Conservation (phyloP, 2,329 filamentous ascomycete species). For the Coniochaeta sp. region DNA sequence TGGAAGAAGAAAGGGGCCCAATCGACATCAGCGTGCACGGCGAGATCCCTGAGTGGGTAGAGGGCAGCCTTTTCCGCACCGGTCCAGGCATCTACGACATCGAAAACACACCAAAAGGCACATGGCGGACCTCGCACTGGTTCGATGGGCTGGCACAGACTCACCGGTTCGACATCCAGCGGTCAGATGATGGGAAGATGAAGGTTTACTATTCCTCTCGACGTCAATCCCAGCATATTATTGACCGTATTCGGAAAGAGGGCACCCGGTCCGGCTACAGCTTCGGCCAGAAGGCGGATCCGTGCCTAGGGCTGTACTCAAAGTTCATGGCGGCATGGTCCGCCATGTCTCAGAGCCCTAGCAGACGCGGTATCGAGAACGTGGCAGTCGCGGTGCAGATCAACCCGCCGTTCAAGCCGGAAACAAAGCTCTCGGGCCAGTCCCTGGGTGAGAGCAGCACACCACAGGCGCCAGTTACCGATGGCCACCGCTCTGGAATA, state of each 20-base stretch:
- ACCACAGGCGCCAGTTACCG: conserved; percentile 4
- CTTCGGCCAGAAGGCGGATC: conserved; percentile 67
- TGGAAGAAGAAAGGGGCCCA: conserved; percentile 56
- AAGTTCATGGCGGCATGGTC: conserved; percentile 61
- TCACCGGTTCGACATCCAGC: conserved; percentile 64
- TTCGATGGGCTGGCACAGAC: conserved; percentile 69
- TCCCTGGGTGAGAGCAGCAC: conserved; percentile 4
- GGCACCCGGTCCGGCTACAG: conserved; percentile 50
- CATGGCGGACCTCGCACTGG: conserved; percentile 60
- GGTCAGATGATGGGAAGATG: conserved; percentile 18
- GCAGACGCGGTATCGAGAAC: conserved; percentile 38
- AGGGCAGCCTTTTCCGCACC: conserved; percentile 63
- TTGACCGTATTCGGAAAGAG: conserved; percentile 51
- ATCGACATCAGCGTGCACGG: conserved; percentile 55
- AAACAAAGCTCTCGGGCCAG: conserved; percentile 10
- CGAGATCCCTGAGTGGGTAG: conserved; percentile 58
- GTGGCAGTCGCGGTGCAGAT: conserved; percentile 58
- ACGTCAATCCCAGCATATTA: conserved; percentile 55
- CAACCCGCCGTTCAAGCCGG: conserved; percentile 42
- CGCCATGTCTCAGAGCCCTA: conserved; percentile 14
- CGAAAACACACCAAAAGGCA: conserved; percentile 42
- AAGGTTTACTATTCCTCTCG: conserved; percentile 64
- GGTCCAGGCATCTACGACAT: conserved; percentile 60
- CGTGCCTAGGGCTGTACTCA: conserved; percentile 64
- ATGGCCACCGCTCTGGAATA: conserved; percentile 30